Conservation (phyloP, 2,329 filamentous ascomycete species). For the Exophiala viscosa region DNA sequence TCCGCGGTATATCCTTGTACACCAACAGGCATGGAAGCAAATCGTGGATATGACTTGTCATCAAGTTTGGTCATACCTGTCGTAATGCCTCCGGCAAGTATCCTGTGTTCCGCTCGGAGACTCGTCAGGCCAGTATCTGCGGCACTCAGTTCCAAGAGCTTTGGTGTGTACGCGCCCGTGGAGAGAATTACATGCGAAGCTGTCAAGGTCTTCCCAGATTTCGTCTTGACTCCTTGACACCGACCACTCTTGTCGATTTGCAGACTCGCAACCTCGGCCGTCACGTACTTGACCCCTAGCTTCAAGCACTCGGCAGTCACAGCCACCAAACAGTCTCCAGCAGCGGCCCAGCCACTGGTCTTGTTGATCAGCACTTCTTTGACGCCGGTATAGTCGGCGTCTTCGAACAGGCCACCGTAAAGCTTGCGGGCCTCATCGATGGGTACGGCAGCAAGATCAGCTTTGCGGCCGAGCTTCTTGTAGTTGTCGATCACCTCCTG, state of each 20-base stretch:
- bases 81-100: constrained; percentile 47
- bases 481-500: constrained; percentile 50
- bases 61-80: constrained; percentile 47
- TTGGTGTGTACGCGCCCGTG: constrained; percentile 35
- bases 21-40: constrained; percentile 42
- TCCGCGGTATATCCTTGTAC: constrained; percentile 44
- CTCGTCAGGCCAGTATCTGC: constrained; percentile 31
- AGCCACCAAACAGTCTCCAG: constrained; percentile 54
- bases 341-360: constrained; percentile 61
- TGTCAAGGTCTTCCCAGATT: constrained; percentile 27
- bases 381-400: constrained; percentile 58
- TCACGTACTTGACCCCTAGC: constrained; percentile 58
- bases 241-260: constrained; percentile 46
- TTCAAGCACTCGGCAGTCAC: constrained; percentile 53
- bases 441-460: constrained; percentile 46
- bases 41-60: constrained; percentile 36
- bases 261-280: constrained; percentile 50
- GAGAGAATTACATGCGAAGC: constrained; percentile 32
- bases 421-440: constrained; percentile 53
- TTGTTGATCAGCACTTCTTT: constrained; percentile 60
- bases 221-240: constrained; percentile 34
- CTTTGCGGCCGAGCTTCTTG: constrained; percentile 46
- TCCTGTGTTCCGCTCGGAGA: constrained; percentile 50
- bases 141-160: constrained; percentile 45
- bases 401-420: constrained; percentile 57